Conservation (phyloP, 2,329 filamentous ascomycete species). For the Claviceps capensis region DNA sequence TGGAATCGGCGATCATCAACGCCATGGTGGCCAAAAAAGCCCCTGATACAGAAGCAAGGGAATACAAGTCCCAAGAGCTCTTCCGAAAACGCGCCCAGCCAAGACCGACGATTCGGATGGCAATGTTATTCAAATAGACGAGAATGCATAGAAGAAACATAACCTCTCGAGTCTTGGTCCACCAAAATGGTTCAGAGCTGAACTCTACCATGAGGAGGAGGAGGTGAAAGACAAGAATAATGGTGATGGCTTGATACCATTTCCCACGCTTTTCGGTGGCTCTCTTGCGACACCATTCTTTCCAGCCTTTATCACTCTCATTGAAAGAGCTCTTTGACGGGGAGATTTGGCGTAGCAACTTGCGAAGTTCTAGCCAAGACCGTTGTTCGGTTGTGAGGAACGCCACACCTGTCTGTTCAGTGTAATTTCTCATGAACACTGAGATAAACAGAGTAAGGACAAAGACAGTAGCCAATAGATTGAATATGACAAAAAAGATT, state of each 20-base stretch:
- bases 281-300: conserved; percentile 87
- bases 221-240: conserved; percentile 68
- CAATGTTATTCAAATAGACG: conserved; percentile 70
- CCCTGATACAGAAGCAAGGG: conserved; percentile 63
- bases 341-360: conserved; percentile 81
- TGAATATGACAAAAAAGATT: conserved; percentile 91
- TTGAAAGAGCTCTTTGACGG: conserved; percentile 85
- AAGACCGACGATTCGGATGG: conserved; percentile 73
- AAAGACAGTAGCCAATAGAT: conserved; percentile 90
- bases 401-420: conserved; percentile 92
- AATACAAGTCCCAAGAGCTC: conserved; percentile 93
- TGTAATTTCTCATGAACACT: conserved; percentile 99
- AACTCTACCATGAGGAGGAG: conserved; percentile 75
- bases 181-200: conserved; percentile 57
- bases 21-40: conserved; percentile 69
- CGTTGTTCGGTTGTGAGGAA: conserved; percentile 92
- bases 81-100: conserved; percentile 84
- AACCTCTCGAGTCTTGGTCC: conserved; percentile 57
- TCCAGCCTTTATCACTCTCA: conserved; percentile 63
- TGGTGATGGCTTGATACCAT: conserved; percentile 78
- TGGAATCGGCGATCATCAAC: conserved; percentile 50
- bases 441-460: conserved; percentile 95
- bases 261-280: conserved; percentile 87
- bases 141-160: conserved; percentile 73
- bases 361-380: conserved; percentile 90